phyloP scores from a whole-genome alignment of 805 yeast genomes.

The Metschnikowia shivogae region DNA sequence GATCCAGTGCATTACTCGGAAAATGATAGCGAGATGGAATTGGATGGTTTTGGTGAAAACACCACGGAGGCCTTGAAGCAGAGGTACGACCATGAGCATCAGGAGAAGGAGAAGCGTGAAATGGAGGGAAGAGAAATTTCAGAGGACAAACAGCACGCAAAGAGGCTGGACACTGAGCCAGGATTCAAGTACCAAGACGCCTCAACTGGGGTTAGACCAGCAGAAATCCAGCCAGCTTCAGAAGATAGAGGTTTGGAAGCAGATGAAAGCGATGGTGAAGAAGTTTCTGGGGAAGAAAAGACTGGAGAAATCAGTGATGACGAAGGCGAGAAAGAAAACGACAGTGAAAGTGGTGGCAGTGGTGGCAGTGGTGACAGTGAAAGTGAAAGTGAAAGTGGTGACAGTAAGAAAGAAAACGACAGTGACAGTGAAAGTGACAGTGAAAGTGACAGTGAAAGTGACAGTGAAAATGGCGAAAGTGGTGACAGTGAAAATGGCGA shows the following conservation, averaged over 20 bases:
- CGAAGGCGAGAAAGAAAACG: no score
- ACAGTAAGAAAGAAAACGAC: neutral
- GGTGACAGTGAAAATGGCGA: slow-evolving; percentile 19
- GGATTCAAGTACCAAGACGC: no score
- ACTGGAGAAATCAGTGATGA: no score
- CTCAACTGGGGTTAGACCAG: no score
- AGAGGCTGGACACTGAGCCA: neutral
- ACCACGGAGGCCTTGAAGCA: slow-evolving; percentile 28
- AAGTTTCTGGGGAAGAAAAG: no score
- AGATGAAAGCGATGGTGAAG: no score
- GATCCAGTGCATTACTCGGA: slow-evolving; percentile 35
- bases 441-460: slow-evolving; percentile 8
- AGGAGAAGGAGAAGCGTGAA: slow-evolving; percentile 3
- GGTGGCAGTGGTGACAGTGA: neutral
- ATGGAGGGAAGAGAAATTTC: neutral
- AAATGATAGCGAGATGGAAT: slow-evolving; percentile 38
- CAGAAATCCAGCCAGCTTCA: no score
- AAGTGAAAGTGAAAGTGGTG: neutral
- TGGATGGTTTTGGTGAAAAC: slow-evolving; percentile 24
- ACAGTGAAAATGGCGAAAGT: no score
- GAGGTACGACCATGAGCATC: slow-evolving; percentile 25
- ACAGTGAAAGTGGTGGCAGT: no score
- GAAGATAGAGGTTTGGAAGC: no score
- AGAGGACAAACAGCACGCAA: no score
- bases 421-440: neutral